Conservation (phyloP, 2,329 filamentous ascomycete genomes). For the Exophiala oligosperma region DNA sequence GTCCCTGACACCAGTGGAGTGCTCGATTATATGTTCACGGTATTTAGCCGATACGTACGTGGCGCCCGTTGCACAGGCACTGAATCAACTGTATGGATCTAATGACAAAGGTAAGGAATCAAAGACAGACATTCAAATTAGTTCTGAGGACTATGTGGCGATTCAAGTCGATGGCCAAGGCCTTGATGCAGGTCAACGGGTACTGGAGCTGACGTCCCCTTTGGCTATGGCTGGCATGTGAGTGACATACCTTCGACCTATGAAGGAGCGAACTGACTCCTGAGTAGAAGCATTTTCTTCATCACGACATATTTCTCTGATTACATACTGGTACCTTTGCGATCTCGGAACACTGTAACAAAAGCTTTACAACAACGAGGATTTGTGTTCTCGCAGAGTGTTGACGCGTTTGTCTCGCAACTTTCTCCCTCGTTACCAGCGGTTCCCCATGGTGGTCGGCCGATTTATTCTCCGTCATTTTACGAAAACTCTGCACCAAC, state of each 20-base stretch:
- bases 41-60: conserved; percentile 75
- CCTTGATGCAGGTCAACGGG: conserved; percentile 85
- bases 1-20: conserved; percentile 87
- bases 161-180: conserved; percentile 89
- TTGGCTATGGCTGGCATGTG: conserved; percentile 86
- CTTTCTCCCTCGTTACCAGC: conserved; percentile 39
- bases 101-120: conserved; percentile 37
- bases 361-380: conserved; percentile 74
- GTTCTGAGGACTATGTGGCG: conserved; percentile 78
- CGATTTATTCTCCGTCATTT: conserved; percentile 1
- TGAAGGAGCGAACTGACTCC: conserved; percentile 20
- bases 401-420: conserved; percentile 64
- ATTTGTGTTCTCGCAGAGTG: conserved; percentile 75
- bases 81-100: conserved; percentile 47
- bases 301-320: conserved; percentile 98
- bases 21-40: conserved; percentile 84
- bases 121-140: conserved; percentile 66
- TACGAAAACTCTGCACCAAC: conserved; percentile 49
- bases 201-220: conserved; percentile 87
- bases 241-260: conserved; percentile 32
- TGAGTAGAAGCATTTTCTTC: conserved; percentile 80
- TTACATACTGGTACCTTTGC: conserved; percentile 86
- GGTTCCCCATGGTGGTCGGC: conserved; percentile 27
- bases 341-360: conserved; percentile 71
- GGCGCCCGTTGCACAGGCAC: conserved; percentile 64